phyloP scores from a whole-genome alignment of 2,329 filamentous ascomycete genomes.

The Exophiala sp. region DNA sequence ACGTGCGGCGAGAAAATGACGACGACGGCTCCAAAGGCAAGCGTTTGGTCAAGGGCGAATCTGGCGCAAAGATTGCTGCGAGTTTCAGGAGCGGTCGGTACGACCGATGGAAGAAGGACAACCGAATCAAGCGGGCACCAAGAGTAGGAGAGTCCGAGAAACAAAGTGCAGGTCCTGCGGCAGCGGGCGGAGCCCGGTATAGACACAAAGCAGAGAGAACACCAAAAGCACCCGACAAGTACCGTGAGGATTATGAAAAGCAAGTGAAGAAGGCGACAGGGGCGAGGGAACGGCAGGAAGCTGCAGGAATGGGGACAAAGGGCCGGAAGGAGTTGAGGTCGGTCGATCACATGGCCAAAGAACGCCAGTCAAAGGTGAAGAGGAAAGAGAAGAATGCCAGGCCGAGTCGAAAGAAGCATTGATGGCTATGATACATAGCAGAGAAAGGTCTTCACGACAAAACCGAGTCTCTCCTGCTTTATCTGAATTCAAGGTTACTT shows the following conservation, averaged over 20 bases:
- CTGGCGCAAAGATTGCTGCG: slow-evolving; percentile 91
- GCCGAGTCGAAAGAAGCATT: slow-evolving; percentile 42
- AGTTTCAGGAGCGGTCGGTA: slow-evolving; percentile 91
- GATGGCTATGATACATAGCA: too few relatives aligned
- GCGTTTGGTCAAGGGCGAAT: slow-evolving; percentile 80
- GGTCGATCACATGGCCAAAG: slow-evolving; percentile 79
- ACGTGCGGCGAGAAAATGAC: slow-evolving; percentile 87
- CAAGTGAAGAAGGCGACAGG: slow-evolving; percentile 87
- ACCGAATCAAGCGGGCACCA: slow-evolving; percentile 75
- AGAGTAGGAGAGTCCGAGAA: slow-evolving; percentile 76
- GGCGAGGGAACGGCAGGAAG: slow-evolving; percentile 65
- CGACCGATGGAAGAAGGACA: slow-evolving; percentile 83
- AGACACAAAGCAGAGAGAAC: slow-evolving; percentile 84
- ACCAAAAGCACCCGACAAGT: slow-evolving; percentile 91
- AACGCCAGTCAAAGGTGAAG: slow-evolving; percentile 71
- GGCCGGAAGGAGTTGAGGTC: slow-evolving; percentile 50
- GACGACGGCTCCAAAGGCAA: slow-evolving; percentile 75
- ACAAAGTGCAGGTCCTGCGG: slow-evolving; percentile 34
- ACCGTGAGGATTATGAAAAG: slow-evolving; percentile 81
- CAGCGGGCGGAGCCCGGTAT: slow-evolving; percentile 57
- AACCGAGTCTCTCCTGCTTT: too few relatives aligned
- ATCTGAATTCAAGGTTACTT: too few relatives aligned
- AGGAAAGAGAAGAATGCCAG: slow-evolving; percentile 84
- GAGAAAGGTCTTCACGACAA: too few relatives aligned
- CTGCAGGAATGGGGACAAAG: slow-evolving; percentile 22